These are phyloP conservation scores for Trichoderma hamatum DNA, from an alignment of 2,329 filamentous ascomycete species.

Conservation along the genomic window DNA sequence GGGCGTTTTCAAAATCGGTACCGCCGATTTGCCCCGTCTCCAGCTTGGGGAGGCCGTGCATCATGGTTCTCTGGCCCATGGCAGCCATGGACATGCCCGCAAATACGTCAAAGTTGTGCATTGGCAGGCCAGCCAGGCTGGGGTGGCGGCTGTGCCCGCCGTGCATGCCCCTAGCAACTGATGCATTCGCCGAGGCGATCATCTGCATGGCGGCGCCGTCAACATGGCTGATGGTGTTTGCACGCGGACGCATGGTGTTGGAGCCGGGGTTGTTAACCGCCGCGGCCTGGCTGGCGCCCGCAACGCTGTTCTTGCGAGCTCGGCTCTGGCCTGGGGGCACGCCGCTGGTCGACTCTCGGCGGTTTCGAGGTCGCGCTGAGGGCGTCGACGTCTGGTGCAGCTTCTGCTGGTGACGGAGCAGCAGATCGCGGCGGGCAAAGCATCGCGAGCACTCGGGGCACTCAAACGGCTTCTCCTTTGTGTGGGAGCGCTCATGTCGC, in stretches of 20 bases:
- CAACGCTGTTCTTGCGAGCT: slow-evolving; percentile 91
- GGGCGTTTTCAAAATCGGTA: slow-evolving; percentile 66
- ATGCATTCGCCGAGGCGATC: slow-evolving; percentile 62
- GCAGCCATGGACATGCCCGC: slow-evolving; percentile 70
- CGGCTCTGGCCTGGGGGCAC: slow-evolving; percentile 68
- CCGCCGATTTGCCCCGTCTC: slow-evolving; percentile 74
- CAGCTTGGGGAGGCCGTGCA: slow-evolving; percentile 75
- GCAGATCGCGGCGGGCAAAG: slow-evolving; percentile 89
- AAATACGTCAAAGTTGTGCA: slow-evolving; percentile 64
- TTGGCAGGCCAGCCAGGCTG: slow-evolving; percentile 70
- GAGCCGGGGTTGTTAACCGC: slow-evolving; percentile 46
- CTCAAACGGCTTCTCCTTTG: slow-evolving; percentile 98
- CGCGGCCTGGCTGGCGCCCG: slow-evolving; percentile 53
- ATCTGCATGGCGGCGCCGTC: slow-evolving; percentile 77
- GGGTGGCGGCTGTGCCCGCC: slow-evolving; percentile 70
- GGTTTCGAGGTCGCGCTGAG: slow-evolving; percentile 81
- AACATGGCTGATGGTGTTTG: slow-evolving; percentile 95
- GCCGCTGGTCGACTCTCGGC: slow-evolving; percentile 84
- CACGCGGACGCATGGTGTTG: slow-evolving; percentile 77
- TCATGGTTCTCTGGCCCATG: slow-evolving; percentile 66
- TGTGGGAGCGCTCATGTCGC: slow-evolving; percentile 96
- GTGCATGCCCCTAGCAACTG: slow-evolving; percentile 53
- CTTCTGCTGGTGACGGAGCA: slow-evolving; percentile 97
- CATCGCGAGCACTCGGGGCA: slow-evolving; percentile 93
- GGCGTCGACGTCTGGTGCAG: slow-evolving; percentile 91